These are phyloP conservation scores for Collybia nuda DNA, from an alignment of 768 basidiomycete species.

Conservation along the genomic window DNA sequence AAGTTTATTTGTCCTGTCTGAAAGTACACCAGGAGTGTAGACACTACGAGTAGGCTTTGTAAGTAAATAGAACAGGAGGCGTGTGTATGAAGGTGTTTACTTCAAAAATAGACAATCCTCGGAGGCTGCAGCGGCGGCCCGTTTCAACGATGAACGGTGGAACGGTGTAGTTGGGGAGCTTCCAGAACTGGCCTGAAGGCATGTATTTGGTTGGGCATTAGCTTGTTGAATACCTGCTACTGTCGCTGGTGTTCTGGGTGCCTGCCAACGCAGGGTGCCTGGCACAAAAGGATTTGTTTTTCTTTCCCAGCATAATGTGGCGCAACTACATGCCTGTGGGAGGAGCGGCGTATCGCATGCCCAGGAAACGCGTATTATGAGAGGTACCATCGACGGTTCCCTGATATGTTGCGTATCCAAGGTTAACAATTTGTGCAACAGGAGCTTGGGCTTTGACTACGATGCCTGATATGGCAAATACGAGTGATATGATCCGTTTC, in stretches of 20 bases:
- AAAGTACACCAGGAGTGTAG: slow-evolving; percentile 24
- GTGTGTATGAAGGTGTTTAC: slow-evolving; percentile 10
- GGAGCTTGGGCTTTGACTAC: no score
- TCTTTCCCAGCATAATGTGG: neutral
- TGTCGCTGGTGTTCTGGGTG: slow-evolving; percentile 24
- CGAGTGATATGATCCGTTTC: no score
- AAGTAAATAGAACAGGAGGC: neutral
- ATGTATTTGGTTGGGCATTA: slow-evolving; percentile 21
- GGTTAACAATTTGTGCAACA: slow-evolving; percentile 20
- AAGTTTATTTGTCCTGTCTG: slow-evolving; percentile 18
- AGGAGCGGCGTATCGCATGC: slow-evolving; percentile 46
- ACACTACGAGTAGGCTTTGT: slow-evolving; percentile 23
- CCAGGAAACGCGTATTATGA: slow-evolving; percentile 33
- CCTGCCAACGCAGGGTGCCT: slow-evolving; percentile 33
- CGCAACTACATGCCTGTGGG: slow-evolving; percentile 32
- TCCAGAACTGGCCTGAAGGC: slow-evolving; percentile 22
- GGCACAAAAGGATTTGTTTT: neutral
- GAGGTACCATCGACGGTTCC: slow-evolving; percentile 30
- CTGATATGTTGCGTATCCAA: slow-evolving; percentile 43
- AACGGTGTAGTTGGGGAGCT: slow-evolving; percentile 26
- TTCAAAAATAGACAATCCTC: slow-evolving; percentile 41
- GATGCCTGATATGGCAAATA: no score
- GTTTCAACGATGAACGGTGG: slow-evolving; percentile 3
- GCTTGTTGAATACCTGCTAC: slow-evolving; percentile 26
- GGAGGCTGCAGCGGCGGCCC: slow-evolving; percentile 6